Evolutionary conservation across 345 rosid genomes (phyloP), one percentile per base, ranked within the genome.

Genomic region (Citrus hindsii): DNA sequence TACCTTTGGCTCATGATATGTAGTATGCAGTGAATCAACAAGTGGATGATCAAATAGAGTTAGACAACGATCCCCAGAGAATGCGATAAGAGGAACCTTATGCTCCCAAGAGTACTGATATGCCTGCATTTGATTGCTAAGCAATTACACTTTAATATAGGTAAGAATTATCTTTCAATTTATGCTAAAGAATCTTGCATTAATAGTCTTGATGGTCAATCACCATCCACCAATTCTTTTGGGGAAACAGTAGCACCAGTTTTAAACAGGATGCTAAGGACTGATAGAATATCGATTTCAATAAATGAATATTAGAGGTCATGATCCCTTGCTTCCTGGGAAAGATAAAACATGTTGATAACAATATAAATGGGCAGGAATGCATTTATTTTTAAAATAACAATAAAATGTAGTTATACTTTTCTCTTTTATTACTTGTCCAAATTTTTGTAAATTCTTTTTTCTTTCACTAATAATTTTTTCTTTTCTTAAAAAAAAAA

Each of bases 1-100:
- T 76, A 92, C 98, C 98, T 96, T 88, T 59, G 98, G 98, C 82
- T 94, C 98, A 38, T 82, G 87, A 85, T 92, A 94, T 77, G 84
- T 71, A 46, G 91, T 88, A 79, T 94, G 97, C 74, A 96, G 86
- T 48, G 93, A 86, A 69, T 93, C 87, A 28, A 96, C 92, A 48
- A 88, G 90, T 68, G 95, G 98, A 80, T 96, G 94, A 77, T 90
- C 91, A 82, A 92, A 96, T 64, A 94, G 82, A 6, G 98, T 92
- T 72, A 96, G 88, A 87, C 98, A 94, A 32, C 94, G 95, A 81
- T 86, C 93, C 61, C 86, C 87, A 76, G 94, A 75, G 84, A 92
- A 96, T 71, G 98, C 98, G 70, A 96, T 79, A n/a, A 96, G 91
- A 79, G 98, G 99, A 86, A 94, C 84, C 79, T 86, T 85, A 63